A percentile compares a stretch with the other conserved stretches of the same genome.
These are phyloP conservation scores for Zymoseptoria crescenta DNA, from an alignment of 2,329 filamentous ascomycete species.

Conservation along the genomic window DNA sequence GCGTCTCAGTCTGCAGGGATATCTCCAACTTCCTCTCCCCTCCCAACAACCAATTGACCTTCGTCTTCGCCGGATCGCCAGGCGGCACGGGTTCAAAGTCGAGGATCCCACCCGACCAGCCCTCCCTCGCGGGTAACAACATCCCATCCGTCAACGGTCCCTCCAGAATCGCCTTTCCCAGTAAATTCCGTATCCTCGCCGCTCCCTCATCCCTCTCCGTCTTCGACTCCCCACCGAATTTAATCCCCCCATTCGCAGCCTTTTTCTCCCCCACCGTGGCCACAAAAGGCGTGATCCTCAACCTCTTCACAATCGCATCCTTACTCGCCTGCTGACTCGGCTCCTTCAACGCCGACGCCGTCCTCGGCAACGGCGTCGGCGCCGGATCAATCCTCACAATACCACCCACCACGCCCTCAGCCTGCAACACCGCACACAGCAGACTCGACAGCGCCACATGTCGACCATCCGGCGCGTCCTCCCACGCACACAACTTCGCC, in stretches of 20 bases:
- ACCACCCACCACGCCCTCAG: constrained; percentile 68
- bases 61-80: constrained; percentile 40
- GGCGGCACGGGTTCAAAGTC: constrained; percentile 59
- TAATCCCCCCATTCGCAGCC: constrained; percentile 50
- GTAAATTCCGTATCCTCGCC: constrained; percentile 64
- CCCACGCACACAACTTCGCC: constrained; percentile 69
- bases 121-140: constrained; percentile 57
- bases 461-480: constrained; percentile 75
- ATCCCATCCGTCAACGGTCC: constrained; percentile 88
- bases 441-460: constrained; percentile 71
- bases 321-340: constrained; percentile 30
- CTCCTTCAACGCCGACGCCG: constrained; percentile 41
- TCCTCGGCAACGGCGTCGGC: constrained; percentile 60
- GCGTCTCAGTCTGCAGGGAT: constrained; percentile 67
- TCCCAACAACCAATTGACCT: constrained; percentile 63
- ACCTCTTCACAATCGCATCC: constrained; percentile 48
- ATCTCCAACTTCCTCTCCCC: constrained; percentile 66
- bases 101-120: constrained; percentile 78
- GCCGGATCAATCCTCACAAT: constrained; percentile 83
- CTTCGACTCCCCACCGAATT: constrained; percentile 81
- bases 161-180: constrained; percentile 62
- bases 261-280: constrained; percentile 47
- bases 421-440: constrained; percentile 66
- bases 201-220: constrained; percentile 70
- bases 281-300: constrained; percentile 78